phyloP scores from a whole-genome alignment of 495 filamentous ascomycete genomes.

The Xylaria curta region DNA sequence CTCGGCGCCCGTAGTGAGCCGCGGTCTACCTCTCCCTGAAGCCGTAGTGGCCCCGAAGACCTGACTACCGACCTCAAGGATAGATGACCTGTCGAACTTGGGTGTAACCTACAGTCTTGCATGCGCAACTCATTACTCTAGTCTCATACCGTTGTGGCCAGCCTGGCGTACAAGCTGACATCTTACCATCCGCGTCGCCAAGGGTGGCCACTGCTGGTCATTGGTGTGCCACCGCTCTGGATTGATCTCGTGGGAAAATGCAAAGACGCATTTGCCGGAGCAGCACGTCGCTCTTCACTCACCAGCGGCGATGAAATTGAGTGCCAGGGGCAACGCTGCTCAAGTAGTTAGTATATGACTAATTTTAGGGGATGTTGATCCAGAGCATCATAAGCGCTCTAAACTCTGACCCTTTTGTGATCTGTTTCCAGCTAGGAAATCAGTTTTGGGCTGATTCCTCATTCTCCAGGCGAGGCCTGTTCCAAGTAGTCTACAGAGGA shows the following conservation, averaged over 20 bases:
- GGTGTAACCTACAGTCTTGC: conserved; percentile 44
- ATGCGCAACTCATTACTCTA: conserved; percentile 32
- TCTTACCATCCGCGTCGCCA: conserved; percentile 44
- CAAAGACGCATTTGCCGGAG: conserved; percentile 29
- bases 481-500: conserved; percentile 61
- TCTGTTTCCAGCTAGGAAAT: conserved; percentile 72
- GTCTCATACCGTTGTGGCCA: conserved; percentile 14
- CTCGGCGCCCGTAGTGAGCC: conserved; percentile 89
- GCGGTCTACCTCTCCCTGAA: conserved; percentile 46
- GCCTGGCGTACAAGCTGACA: conserved; percentile 8
- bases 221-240: conserved; percentile 27
- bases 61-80: conserved; percentile 27
- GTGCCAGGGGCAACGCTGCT: conserved; percentile 71
- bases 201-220: conserved; percentile 19
- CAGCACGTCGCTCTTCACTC: conserved; percentile 55
- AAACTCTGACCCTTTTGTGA: conserved; percentile 74
- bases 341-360: conserved; percentile 32
- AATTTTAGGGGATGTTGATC: conserved; percentile 16
- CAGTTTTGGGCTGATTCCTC: conserved; percentile 70
- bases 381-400: conserved; percentile 23
- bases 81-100: conserved; percentile 35
- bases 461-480: conserved; percentile 70
- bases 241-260: conserved; percentile 25
- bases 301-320: conserved; percentile 87
- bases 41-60: not conserved